Evolutionary conservation across 2,329 filamentous ascomycete species (phyloP), one percentile per base, ranked within the genome.

Genomic region (Microascus cirrosus): DNA sequence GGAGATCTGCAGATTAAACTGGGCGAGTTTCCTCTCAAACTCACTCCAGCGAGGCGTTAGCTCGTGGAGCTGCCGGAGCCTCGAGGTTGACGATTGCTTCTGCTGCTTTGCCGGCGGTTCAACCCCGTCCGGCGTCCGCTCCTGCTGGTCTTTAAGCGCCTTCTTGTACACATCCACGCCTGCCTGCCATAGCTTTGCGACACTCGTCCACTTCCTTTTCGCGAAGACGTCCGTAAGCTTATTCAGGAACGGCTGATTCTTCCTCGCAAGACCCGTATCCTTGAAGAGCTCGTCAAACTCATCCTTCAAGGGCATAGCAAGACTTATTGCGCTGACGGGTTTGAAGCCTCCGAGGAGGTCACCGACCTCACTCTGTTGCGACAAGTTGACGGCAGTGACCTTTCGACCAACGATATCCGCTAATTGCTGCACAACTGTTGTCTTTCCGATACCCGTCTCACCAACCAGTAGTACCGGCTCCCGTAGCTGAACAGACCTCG

Each of bases 361-460:
- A n/a, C 92, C 89, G 48, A 89, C 92, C 71, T 99, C 95, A 66
- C 92, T 97, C 69, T 99, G 95, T 68, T 99, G 95, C 0, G 94
- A 99, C 68, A 99, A 71, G 67, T 99, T 99, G 67, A 99, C 91
- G 2, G 92, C 90, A 0, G 91, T 88, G 13, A 99, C 80, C 65
- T 90, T 95, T 67, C 91, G 88, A 1, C 92, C 90, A 32, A 96
- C 79, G 3, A 87, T 81, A 59, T 88, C 85, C 0, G 94, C 91
- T 58, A 99, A 77, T 67, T 96, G 91, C 69, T 99, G 94, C 15
- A 99, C 86, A 28, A 94, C 89, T 0, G 94, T 96, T 0, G 94
- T 99, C 73, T 99, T 99, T 65, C 94, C 94, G 55, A 96, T 96
- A 75, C 94, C 94, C 8, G 94, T 99, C 74, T 99, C 94, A 67